Base-by-base conservation (phyloP, 192 early-diverging fungal genomes). In the Entophlyctis luteolus region DNA sequence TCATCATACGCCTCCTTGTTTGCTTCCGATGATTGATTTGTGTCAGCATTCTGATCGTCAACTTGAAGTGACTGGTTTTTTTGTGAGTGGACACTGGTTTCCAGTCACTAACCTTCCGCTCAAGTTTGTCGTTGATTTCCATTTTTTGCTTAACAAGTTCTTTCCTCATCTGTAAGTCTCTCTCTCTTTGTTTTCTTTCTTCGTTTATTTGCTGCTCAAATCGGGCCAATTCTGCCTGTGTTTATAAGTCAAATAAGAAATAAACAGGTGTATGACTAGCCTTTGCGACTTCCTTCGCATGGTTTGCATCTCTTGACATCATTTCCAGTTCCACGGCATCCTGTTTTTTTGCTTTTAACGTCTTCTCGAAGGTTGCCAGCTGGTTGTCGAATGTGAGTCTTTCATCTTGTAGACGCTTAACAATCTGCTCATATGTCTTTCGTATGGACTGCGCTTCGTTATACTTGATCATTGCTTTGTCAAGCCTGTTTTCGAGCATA, bases 401-500 rank as follows among this genome's bases (percentile, higher is more conserved):
- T 55, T 86, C 85, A 27, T 85, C 85, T 68, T 86, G 85, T 31
- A 86, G 70, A 22, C 75, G 42, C 57, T 84, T 78, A 32, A 82
- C 78, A 62, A 86, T 86, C 48, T 78, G 72, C 62, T 86, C 85
- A 65, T 86, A 86, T 0, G 78, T 83, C 66, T 85, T 86, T 25
- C 77, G 71, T 33, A 86, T 77, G 1, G 85, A 79, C 50, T 85
- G 85, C 1, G 85, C 80, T 62, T 86, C 85, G 67, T 86, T 83
- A 73, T 84, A 86, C 59, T 86, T 86, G 66, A 85, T 86, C 63
- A 78, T 76, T 27, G 83, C 83, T 62, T 85, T 86, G 68, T 86
- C 85, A 1, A 86, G 71, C 4, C 81, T 37, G 69, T 85, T 86
- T 57, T 86, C 83, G 2, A 86, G 73, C 71, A 72, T 79, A 28